phyloP scores from a whole-genome alignment of 2,329 filamentous ascomycete species.

The Coniochaeta sp. region DNA sequence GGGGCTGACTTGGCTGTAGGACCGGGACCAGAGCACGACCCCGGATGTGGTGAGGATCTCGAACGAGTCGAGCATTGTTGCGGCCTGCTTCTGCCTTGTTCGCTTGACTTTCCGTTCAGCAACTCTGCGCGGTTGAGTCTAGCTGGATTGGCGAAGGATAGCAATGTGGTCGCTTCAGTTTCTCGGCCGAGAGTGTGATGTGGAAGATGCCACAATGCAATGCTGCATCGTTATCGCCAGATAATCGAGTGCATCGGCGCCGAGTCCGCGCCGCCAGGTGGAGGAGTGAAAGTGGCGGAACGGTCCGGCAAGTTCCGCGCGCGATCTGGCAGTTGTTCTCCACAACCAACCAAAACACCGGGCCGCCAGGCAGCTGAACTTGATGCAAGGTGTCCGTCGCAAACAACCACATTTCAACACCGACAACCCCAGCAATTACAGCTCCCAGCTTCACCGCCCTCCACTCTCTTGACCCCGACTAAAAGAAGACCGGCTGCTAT shows the following conservation, averaged over 20 bases:
- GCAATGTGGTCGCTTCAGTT: constrained; percentile 1
- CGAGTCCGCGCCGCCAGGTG: background rate
- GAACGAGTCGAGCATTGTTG: constrained; percentile 83
- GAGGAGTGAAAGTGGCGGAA: background rate
- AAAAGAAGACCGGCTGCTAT: background rate
- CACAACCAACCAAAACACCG: background rate
- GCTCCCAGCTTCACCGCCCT: background rate
- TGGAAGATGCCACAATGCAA: background rate
- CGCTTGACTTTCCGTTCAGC: too few relatives aligned
- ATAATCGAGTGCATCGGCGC: too few relatives aligned
- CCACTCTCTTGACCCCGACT: background rate
- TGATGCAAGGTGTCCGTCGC: background rate
- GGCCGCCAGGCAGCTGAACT: background rate
- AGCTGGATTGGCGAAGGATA: too few relatives aligned
- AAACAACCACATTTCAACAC: constrained; percentile 2
- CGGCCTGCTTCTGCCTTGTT: constrained; percentile 8
- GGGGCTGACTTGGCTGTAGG: constrained; percentile 71
- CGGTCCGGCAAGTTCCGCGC: background rate
- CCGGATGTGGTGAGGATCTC: constrained; percentile 94
- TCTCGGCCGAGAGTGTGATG: background rate
- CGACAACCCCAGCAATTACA: background rate
- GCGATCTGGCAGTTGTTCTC: background rate
- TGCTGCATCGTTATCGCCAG: background rate
- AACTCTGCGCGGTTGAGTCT: too few relatives aligned
- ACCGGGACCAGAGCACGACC: constrained; percentile 92